These are phyloP conservation scores for Clitopilus hobsonii DNA, from an alignment of 768 basidiomycete genomes.

Conservation along the genomic window DNA sequence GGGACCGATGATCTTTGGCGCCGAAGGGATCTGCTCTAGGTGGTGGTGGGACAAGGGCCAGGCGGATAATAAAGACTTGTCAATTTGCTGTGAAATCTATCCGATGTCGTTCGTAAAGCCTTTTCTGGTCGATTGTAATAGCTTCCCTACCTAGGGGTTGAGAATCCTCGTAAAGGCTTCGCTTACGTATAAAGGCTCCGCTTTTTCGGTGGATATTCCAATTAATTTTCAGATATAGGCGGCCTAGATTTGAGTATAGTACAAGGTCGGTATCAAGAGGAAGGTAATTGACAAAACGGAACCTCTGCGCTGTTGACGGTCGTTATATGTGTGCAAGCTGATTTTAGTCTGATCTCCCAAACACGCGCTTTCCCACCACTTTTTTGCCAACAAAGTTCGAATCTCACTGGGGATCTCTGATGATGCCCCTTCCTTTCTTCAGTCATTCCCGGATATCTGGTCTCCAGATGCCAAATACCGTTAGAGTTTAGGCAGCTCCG, in stretches of 20 bases:
- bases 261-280: neutral
- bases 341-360: neutral
- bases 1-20: conserved; percentile 20
- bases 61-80: conserved; percentile 8
- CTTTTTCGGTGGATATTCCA: neutral
- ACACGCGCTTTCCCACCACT: neutral
- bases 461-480: neutral
- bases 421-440: neutral
- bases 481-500: neutral
- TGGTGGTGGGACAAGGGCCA: conserved; percentile 17
- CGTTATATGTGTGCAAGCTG: neutral
- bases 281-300: neutral
- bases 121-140: conserved; percentile 11
- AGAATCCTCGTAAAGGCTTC: neutral
- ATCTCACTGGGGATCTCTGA: neutral
- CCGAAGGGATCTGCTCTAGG: conserved; percentile 1
- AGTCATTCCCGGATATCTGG: neutral
- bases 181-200: neutral
- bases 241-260: neutral
- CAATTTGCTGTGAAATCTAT: conserved; percentile 13
- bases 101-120: conserved; percentile 11
- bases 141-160: conserved; percentile 10
- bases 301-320: neutral
- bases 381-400: neutral
- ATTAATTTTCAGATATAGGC: neutral